Conservation (phyloP, 495 filamentous ascomycete species). For the Immersiella caudata region DNA sequence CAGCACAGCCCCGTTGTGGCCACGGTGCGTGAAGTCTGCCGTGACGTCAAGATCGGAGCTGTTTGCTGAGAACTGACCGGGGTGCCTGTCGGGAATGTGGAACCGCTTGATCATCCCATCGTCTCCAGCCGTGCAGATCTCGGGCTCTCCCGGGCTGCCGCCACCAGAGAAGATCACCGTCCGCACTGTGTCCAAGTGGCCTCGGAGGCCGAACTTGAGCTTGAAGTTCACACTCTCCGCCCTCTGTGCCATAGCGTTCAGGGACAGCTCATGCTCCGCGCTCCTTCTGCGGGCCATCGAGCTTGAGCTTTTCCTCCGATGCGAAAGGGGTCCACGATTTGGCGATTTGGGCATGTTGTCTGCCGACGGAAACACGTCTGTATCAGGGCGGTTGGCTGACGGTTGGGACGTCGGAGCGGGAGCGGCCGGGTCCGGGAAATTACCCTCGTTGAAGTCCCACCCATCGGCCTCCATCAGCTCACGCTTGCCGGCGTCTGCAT, state of each 20-base stretch:
- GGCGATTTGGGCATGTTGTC: slow-evolving; percentile 82
- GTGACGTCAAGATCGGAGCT: slow-evolving; percentile 82
- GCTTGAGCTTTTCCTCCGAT: slow-evolving; percentile 81
- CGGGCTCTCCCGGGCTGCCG: slow-evolving; percentile 89
- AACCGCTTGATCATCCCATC: slow-evolving; percentile 95
- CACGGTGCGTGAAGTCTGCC: slow-evolving; percentile 92
- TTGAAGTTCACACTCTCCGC: slow-evolving; percentile 77
- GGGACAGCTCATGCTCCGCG: slow-evolving; percentile 55
- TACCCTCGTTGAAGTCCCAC: slow-evolving; percentile 90
- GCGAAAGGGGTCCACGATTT: slow-evolving; percentile 67
- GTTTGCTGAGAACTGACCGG: slow-evolving; percentile 53
- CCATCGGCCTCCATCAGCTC: slow-evolving; percentile 62
- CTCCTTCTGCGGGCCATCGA: slow-evolving; percentile 60
- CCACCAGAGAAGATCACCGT: slow-evolving; percentile 95
- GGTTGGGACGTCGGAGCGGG: slow-evolving; percentile 47
- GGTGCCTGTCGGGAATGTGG: slow-evolving; percentile 78
- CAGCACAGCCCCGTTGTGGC: slow-evolving; percentile 87
- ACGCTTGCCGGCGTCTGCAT: slow-evolving; percentile 35
- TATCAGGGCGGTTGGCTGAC: slow-evolving; percentile 67
- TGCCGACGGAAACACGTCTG: slow-evolving; percentile 80
- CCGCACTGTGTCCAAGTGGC: slow-evolving; percentile 90
- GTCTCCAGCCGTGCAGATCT: slow-evolving; percentile 95
- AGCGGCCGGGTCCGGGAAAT: slow-evolving; percentile 49
- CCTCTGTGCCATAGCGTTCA: slow-evolving; percentile 49
- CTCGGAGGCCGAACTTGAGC: slow-evolving; percentile 86